Conservation (phyloP, 2,329 filamentous ascomycete genomes). For the Talaromyces sp. region DNA sequence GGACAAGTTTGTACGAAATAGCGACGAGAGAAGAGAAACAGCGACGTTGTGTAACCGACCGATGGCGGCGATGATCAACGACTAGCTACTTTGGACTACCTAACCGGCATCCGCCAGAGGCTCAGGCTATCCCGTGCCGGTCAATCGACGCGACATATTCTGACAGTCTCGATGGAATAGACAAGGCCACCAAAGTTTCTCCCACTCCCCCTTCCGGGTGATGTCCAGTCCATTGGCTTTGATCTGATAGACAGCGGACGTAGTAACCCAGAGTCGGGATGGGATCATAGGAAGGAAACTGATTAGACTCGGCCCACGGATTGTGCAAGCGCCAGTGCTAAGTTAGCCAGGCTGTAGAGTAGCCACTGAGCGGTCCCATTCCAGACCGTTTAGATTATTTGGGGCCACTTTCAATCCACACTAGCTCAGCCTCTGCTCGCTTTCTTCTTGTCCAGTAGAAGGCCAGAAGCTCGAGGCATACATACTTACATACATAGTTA, state of each 20-base stretch:
- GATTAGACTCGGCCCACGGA: conserved; percentile 5
- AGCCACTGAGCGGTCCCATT: conserved; percentile 6
- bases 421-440: conserved; percentile 12
- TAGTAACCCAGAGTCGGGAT: not conserved
- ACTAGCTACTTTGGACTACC: not conserved
- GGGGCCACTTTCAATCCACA: not conserved
- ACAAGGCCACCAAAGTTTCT: too few relatives aligned
- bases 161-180: not conserved
- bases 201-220: too few relatives aligned
- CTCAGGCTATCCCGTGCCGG: not conserved
- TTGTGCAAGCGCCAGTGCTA: conserved; percentile 7
- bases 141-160: too few relatives aligned
- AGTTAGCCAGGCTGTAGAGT: not conserved
- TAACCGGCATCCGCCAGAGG: not conserved
- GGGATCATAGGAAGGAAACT: not conserved
- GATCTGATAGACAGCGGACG: not conserved
- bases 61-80: conserved; percentile 1
- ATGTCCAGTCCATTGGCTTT: not conserved
- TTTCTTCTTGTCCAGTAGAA: not conserved
- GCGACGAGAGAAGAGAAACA: not conserved
- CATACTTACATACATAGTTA: too few relatives aligned
- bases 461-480: not conserved
- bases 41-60: conserved; percentile 1
- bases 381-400: conserved; percentile 12
- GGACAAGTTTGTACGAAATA: not conserved